Evolutionary conservation across 306 rosid genomes (phyloP), one percentile per base, ranked within the genome.

Genomic region (Glycine tomentella): DNA sequence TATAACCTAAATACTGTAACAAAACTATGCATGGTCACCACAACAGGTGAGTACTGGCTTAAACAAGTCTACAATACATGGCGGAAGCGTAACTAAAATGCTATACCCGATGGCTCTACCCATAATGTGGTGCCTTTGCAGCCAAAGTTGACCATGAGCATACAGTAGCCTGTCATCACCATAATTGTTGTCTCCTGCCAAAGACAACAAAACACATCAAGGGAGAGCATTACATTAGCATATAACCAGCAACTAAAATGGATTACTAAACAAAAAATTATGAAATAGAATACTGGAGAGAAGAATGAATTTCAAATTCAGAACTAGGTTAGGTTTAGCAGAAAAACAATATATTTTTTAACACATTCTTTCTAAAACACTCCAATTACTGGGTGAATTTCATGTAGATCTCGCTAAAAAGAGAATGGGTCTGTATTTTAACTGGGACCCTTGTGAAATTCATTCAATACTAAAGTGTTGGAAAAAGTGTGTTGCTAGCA

Each of bases 81-180:
- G 56, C 48, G 63, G 38, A 78, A 78, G 4, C 61, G n/a, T 64
- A 67, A 58, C 76, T 10, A 61, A 63, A 72, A 72, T 67, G 71
- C 71, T 67, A 85, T 82, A 94, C 98, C 98, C 98, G 1, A 92
- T 91, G 25, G 98, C 98, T 92, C 97, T 91, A 15, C 98, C 98
- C 97, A 94, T 94, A 69, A 94, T 94, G 80, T 94, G 98, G 83
- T 92, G 98, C 72, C 93, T 82, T 56, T 91, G 91, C 52, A 94
- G 92, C 98, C 98, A 94, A 61, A 91, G 93, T 82, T 94, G 98
- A 82, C 97, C 31, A 2, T 25, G 31, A 25, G 31, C 31, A 25
- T 25, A 25, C 31, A 25, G 31, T 25, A 25, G 31, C 98, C 98
- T 87, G 84, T 94, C 98, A 84, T 94, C 98, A 62, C 91, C 97